A percentile compares a stretch with the other conserved stretches of the same genome.
phyloP scores from a whole-genome alignment of 1,139 yeast species.

The Yamadazyma spencermartinsiae region DNA sequence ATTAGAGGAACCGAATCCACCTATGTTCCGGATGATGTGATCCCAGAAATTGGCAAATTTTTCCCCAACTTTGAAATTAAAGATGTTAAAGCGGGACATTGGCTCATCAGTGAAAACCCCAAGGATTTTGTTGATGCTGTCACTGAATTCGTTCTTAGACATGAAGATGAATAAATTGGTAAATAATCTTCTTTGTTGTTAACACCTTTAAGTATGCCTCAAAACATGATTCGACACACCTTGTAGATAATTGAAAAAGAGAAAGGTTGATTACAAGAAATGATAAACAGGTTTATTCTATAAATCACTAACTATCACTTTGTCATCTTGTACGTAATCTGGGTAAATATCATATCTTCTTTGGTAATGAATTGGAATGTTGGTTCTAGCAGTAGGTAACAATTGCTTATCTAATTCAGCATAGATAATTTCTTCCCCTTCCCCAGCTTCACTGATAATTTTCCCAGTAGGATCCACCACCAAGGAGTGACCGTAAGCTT shows the following conservation, averaged over 20 bases:
- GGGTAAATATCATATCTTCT: slow-evolving; percentile 84
- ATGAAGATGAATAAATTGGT: slow-evolving; percentile 41
- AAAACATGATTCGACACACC: neutral
- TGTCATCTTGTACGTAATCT: slow-evolving; percentile 54
- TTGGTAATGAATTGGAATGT: slow-evolving; percentile 73
- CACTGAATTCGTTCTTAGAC: slow-evolving; percentile 56
- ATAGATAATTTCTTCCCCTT: slow-evolving; percentile 75
- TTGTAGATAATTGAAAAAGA: neutral
- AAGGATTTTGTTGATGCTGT: slow-evolving; percentile 60
- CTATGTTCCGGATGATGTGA: slow-evolving; percentile 83
- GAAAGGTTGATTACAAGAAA: neutral
- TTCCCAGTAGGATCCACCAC: slow-evolving; percentile 87
- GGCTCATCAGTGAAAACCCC: slow-evolving; percentile 86
- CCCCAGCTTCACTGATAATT: slow-evolving; percentile 79
- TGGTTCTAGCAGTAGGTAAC: slow-evolving; percentile 60
- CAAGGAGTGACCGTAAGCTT: slow-evolving; percentile 90
- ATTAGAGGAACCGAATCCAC: slow-evolving; percentile 75
- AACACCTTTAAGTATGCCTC: neutral
- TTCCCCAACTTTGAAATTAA: slow-evolving; percentile 77
- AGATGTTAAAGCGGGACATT: slow-evolving; percentile 86
- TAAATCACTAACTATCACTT: slow-evolving; percentile 40
- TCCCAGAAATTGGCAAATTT: slow-evolving; percentile 71
- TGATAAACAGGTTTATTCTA: neutral
- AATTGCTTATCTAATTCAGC: slow-evolving; percentile 73
- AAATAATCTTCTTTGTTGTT: neutral